Percentiles rank a stretch among this genome's conserved stretches.
phyloP scores from a whole-genome alignment of 805 yeast genomes.

The Priceomyces medius region DNA sequence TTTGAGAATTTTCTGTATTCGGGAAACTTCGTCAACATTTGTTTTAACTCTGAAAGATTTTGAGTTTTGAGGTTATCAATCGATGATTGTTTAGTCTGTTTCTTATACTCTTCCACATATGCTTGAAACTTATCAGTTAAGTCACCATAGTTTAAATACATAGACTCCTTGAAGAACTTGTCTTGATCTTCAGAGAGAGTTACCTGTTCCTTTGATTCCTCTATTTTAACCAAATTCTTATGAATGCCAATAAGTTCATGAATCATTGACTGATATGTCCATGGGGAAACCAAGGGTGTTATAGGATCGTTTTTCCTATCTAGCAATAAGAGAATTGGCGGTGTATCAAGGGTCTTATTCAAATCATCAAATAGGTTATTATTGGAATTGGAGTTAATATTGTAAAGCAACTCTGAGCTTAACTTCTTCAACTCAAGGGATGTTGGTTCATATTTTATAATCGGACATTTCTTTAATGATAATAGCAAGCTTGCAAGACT shows the following conservation, averaged over 20 bases:
- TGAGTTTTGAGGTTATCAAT: conserved; percentile 56
- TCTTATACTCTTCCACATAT: conserved; percentile 79
- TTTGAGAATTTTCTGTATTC: conserved; percentile 86
- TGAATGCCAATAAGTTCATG: conserved; percentile 84
- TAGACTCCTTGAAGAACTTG: conserved; percentile 70
- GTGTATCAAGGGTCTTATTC: conserved; percentile 57
- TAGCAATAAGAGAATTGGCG: conserved; percentile 71
- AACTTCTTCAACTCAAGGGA: conserved; percentile 63
- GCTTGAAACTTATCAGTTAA: conserved; percentile 83
- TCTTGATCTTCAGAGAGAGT: conserved; percentile 65
- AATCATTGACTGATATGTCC: conserved; percentile 98
- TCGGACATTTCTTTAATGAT: conserved; percentile 74
- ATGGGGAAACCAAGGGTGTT: conserved; percentile 88
- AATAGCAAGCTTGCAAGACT: conserved; percentile 56
- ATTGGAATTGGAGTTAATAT: conserved; percentile 53
- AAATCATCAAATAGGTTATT: conserved; percentile 63
- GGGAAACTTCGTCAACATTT: conserved; percentile 88
- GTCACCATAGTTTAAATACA: conserved; percentile 93
- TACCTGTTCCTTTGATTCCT: conserved; percentile 47
- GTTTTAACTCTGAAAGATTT: conserved; percentile 85
- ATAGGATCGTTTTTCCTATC: conserved; percentile 90
- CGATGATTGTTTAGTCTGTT: conserved; percentile 67
- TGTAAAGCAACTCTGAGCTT: conserved; percentile 63
- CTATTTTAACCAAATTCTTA: conserved; percentile 75
- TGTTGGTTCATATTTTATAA: conserved; percentile 72